Conservation (phyloP, 192 early-diverging fungal species). For the Lobosporangium transversale region DNA sequence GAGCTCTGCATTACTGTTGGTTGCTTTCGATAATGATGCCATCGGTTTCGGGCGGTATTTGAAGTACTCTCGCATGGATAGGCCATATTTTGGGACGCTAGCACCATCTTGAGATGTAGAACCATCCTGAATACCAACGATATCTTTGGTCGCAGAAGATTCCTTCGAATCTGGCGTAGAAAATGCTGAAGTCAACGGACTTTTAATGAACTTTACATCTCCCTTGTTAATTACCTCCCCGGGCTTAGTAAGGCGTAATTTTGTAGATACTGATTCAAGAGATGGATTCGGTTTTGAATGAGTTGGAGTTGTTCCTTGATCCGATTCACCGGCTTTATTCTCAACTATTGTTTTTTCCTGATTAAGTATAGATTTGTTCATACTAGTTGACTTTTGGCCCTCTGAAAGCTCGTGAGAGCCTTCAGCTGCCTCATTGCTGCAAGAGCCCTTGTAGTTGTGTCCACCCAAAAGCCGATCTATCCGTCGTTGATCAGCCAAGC, state of each 20-base stretch:
- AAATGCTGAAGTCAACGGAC: background rate
- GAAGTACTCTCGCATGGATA: conserved; percentile 14
- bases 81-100: background rate
- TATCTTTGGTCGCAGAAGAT: background rate
- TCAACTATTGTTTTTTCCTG: background rate
- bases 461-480: background rate
- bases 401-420: too few relatives aligned
- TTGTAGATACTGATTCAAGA: too few relatives aligned
- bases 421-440: too few relatives aligned
- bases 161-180: background rate
- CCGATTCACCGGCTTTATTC: background rate
- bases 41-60: conserved; percentile 1
- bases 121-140: background rate
- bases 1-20: background rate
- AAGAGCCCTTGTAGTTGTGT: too few relatives aligned
- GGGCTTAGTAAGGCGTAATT: too few relatives aligned
- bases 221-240: background rate
- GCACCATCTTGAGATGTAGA: background rate
- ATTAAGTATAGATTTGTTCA: background rate
- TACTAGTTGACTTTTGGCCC: background rate
- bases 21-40: background rate
- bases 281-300: too few relatives aligned
- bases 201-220: background rate
- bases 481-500: background rate
- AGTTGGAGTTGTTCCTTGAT: background rate